phyloP scores from a whole-genome alignment of 805 yeast genomes.

The Kuraishia capsulata region DNA sequence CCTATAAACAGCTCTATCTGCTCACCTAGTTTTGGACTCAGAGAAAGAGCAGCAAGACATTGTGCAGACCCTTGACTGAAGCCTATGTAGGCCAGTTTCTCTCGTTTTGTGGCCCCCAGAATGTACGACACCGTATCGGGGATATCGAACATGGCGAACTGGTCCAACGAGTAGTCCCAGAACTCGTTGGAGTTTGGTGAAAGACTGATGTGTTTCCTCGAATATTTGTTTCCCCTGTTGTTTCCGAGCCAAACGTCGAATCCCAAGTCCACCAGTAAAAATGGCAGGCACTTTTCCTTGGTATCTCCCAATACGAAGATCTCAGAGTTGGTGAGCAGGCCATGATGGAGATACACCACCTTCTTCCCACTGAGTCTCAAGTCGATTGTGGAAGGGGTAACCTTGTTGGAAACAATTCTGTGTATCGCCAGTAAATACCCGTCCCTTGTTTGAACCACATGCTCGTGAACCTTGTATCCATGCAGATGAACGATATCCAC shows the following conservation, averaged over 20 bases:
- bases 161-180: conserved; percentile 92
- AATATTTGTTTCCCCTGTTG: conserved; percentile 88
- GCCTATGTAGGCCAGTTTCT: conserved; percentile 63
- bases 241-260: conserved; percentile 95
- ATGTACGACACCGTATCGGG: conserved; percentile 79
- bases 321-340: conserved; percentile 83
- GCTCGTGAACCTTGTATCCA: conserved; percentile 69
- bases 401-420: conserved; percentile 33
- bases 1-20: conserved; percentile 41
- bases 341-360: conserved; percentile 84
- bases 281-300: conserved; percentile 50
- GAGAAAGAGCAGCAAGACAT: conserved; percentile 74
- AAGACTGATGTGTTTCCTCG: conserved; percentile 59
- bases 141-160: conserved; percentile 84
- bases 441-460: conserved; percentile 69
- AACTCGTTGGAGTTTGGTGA: conserved; percentile 36
- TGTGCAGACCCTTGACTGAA: conserved; percentile 96
- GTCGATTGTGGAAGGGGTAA: conserved; percentile 3
- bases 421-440: conserved; percentile 74
- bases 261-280: conserved; percentile 67
- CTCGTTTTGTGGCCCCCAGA: conserved; percentile 36
- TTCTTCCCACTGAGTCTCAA: conserved; percentile 7
- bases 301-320: conserved; percentile 40
- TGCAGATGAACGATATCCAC: conserved; percentile 23
- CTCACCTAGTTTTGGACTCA: conserved; percentile 57